phyloP scores from a whole-genome alignment of 2,329 filamentous ascomycete genomes.

The Neonectria punicea region DNA sequence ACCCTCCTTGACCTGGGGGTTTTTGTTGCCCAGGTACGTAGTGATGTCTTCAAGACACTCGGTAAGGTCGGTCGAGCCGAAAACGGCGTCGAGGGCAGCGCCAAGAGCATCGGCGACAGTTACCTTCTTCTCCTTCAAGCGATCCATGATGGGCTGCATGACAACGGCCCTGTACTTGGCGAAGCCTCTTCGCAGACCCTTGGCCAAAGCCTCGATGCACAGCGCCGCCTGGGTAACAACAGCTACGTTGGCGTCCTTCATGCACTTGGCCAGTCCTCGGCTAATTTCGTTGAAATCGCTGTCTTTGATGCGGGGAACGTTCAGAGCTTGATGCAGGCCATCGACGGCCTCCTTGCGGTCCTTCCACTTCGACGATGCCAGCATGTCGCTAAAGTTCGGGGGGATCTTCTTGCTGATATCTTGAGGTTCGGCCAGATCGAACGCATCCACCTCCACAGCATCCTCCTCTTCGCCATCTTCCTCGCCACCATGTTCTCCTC shows the following conservation, averaged over 20 bases:
- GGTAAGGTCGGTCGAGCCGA: constrained; percentile 73
- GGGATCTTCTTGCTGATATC: constrained; percentile 87
- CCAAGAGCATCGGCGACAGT: constrained; percentile 88
- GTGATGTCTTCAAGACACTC: constrained; percentile 94
- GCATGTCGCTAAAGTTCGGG: constrained; percentile 81
- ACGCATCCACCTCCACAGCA: constrained; percentile 77
- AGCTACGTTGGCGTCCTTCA: constrained; percentile 98
- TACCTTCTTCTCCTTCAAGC: constrained; percentile 96
- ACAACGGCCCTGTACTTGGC: constrained; percentile 82
- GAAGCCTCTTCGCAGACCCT: constrained; percentile 82
- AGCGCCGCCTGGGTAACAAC: constrained; percentile 94
- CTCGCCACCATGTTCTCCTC: constrained; percentile 66
- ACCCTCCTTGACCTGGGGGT: constrained; percentile 96
- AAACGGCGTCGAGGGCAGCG: constrained; percentile 80
- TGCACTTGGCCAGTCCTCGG: constrained; percentile 87
- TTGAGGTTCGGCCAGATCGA: constrained; percentile 86
- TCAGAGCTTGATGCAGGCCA: constrained; percentile 77
- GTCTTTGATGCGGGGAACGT: constrained; percentile 92
- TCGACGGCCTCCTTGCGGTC: constrained; percentile 96
- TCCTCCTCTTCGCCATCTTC: constrained; percentile 63
- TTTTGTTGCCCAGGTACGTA: constrained; percentile 90
- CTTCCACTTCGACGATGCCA: constrained; percentile 97
- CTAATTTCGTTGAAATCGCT: constrained; percentile 87
- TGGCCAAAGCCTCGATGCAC: constrained; percentile 89
- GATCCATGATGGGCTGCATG: constrained; percentile 91